Base-by-base conservation (phyloP, 2,329 filamentous ascomycete species). In the Ophiostoma sp. region DNA sequence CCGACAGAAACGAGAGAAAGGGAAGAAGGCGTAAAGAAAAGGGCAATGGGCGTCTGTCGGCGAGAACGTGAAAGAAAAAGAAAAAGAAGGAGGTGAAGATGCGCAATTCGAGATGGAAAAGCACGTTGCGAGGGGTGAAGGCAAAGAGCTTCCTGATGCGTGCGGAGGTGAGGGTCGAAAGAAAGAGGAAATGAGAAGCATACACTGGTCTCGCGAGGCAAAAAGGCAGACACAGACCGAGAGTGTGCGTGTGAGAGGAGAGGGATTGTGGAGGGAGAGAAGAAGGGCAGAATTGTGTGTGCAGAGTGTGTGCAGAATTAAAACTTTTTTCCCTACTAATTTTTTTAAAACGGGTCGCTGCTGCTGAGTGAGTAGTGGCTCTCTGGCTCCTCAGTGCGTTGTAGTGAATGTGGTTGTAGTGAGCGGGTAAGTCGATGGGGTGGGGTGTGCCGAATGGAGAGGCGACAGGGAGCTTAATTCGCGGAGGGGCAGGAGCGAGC, bases 301-400 rank as follows among this genome's bases (percentile, higher is more conserved):
- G 77, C 75, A 69, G 74, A 69, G 72, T 77, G 76, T 78, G 77
- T 77, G 77, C 75, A 69, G 74, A 71, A 75, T 73, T 72, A 78
- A 78, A 76, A 76, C 75, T 76, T 78, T 78, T 78, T 78, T 75
- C 72, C 75, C 72, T 72, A 66, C 61, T 68, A 36, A 50, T 78
- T 76, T 48, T 74, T 76, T 76, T 72, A 50, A 45, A 69, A 50
- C 61, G 74, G 75, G 74, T 73, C 75, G 68, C 69, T 72, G 68
- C 69, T 72, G 72, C 61, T 76, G 61, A 75, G 63, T 69, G 71
- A 66, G 69, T 68, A 71, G 69, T 31, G 42, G 52, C 39, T 42
- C 11, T 12, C 9, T 36, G 33, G 11, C 64, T n/a, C 64, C 12
- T 17, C 66, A 52, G 66, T 52, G 45, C 8, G 45, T 69, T 3